Evolutionary conservation across 1,284 basidiomycete genomes (phyloP), one percentile per base, ranked within the genome.

Genomic region (Testicularia cyperi): DNA sequence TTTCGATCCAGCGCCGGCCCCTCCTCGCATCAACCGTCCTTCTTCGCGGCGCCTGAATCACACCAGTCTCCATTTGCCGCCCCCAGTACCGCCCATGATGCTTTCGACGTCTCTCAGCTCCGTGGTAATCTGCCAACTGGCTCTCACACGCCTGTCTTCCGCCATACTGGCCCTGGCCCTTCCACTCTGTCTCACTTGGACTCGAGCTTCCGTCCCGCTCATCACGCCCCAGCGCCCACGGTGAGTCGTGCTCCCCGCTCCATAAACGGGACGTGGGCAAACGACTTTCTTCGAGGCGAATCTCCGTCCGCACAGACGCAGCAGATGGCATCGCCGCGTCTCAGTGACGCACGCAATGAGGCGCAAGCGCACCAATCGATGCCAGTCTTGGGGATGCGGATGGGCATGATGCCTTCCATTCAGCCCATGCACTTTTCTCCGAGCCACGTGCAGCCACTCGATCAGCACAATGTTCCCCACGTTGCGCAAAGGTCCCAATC

Each of bases 91-190:
- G 43, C 45, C 4, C 51, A 46, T 32, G 56, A 56, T 43, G 53
- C 64, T 1, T 69, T 69, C 21, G 60, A 67, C 22, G 61, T 69
- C 20, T 55, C 65, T 18, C 55, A 64, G 38, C 49, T 69, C 34
- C 56, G 67, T 15, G 46, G 52, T 36, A 58, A 60, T 14, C 40
- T 69, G 13, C 64, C 67, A 5, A 44, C 39, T 6, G 54, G 53
- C 1, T 49, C 54, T 12, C 47, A 44, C 6, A 32, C 39, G n/a
- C 40, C 51, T 12, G 35, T 54, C n/a, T 36, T 37, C 15, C 36
- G 33, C 5, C 45, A 47, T 18, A 37, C 35, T 13, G n/a, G 31
- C 18, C 42, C 27, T 29, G 48, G 22, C 9, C 40, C n/a, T n/a
- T n/a, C 36, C 12, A 47, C 37, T 22, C 45, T 46, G 41, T 38